These are phyloP conservation scores for Fusarium nurragi DNA, from an alignment of 2,329 filamentous ascomycete species.

Conservation along the genomic window DNA sequence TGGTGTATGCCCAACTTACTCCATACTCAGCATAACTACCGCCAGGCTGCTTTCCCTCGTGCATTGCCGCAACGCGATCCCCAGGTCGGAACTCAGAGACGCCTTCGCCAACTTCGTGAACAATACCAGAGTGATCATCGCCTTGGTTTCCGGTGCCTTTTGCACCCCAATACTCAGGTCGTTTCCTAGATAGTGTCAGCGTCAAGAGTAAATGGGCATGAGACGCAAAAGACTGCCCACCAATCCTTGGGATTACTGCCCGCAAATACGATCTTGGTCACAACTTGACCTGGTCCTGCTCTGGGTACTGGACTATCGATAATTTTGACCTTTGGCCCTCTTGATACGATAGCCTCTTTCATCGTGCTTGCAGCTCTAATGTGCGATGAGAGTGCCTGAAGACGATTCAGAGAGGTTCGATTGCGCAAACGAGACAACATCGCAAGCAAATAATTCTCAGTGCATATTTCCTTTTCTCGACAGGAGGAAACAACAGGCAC, in stretches of 20 bases:
- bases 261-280: constrained; percentile 14
- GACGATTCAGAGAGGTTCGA: neutral
- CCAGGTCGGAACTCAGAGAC: constrained; percentile 22
- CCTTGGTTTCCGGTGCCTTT: constrained; percentile 18
- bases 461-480: neutral
- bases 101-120: constrained; percentile 9
- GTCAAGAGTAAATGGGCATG: fast-evolving
- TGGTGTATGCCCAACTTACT: constrained; percentile 18
- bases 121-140: constrained; percentile 19
- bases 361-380: constrained; percentile 7
- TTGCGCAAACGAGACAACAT: constrained; percentile 8
- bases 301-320: constrained; percentile 8
- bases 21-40: constrained; percentile 32
- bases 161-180: constrained; percentile 24
- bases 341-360: constrained; percentile 26
- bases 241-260: constrained; percentile 31
- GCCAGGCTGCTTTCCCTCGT: constrained; percentile 20
- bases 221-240: neutral
- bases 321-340: constrained; percentile 13
- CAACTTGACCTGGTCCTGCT: constrained; percentile 11
- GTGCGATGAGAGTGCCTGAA: constrained; percentile 2
- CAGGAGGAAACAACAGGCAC: no score
- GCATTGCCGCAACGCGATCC: constrained; percentile 30
- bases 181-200: neutral
- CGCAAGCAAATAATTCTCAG: no score